These are phyloP conservation scores for Halenospora varia DNA, from an alignment of 495 filamentous ascomycete species.

Conservation along the genomic window DNA sequence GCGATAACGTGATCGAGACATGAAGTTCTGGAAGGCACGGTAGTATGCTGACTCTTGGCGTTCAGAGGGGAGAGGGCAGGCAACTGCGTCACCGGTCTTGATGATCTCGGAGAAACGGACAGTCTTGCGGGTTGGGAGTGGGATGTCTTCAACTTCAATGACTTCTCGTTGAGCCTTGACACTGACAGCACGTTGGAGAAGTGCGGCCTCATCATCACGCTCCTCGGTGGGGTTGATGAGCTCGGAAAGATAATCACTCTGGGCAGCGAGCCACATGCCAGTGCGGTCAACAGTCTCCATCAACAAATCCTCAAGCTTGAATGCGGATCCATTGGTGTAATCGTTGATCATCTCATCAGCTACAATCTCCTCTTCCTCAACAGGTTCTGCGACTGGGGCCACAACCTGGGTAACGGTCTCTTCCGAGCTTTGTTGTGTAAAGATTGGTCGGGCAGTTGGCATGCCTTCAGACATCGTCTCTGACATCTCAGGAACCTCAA, in stretches of 20 bases:
- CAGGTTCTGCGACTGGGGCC: conserved; percentile 27
- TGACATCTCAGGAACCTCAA: conserved; percentile 53
- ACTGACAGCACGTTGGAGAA: conserved; percentile 20
- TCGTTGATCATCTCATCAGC: conserved; percentile 54
- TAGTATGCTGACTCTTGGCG: conserved; percentile 82
- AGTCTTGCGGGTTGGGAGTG: conserved; percentile 54
- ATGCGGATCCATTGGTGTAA: conserved; percentile 66
- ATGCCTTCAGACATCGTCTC: conserved; percentile 49
- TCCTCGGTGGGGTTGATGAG: conserved; percentile 60
- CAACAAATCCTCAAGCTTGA: conserved; percentile 59
- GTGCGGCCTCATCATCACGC: conserved; percentile 33
- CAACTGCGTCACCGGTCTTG: conserved; percentile 29
- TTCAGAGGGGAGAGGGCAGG: conserved; percentile 41
- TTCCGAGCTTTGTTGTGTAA: conserved; percentile 18
- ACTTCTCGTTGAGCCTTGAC: conserved; percentile 14
- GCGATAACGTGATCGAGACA: conserved; percentile 49
- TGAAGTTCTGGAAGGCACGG: conserved; percentile 75
- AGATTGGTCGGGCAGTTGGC: conserved; percentile 57
- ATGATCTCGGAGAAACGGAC: conserved; percentile 70
- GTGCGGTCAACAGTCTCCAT: conserved; percentile 73
- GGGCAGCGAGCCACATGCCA: conserved; percentile 73
- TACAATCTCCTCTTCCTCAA: conserved; percentile 35
- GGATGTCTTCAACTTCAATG: not conserved
- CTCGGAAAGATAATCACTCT: conserved; percentile 71
- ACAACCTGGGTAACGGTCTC: conserved; percentile 33